Percentiles rank a stretch among this genome's conserved stretches.
phyloP scores from a whole-genome alignment of 352 stramenopile genomes.

The Pythium monospermum region DNA sequence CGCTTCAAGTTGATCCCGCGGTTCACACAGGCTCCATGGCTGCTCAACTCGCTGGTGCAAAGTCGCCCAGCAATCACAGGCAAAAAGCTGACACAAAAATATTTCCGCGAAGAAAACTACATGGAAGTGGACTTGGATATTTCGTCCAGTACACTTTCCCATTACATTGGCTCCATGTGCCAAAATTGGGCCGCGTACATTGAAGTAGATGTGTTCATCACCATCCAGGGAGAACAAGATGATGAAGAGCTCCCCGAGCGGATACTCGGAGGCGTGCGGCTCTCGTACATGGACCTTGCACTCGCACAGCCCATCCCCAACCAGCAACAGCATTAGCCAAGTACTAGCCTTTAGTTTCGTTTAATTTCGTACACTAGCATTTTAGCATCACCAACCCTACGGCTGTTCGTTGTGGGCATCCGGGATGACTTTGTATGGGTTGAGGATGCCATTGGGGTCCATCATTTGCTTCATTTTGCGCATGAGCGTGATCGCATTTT shows the following conservation, averaged over 20 bases:
- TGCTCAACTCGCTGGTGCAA: slow-evolving; percentile 75
- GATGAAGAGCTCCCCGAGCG: slow-evolving; percentile 77
- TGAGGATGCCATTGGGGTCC: slow-evolving; percentile 95
- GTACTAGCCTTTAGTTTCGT: no score
- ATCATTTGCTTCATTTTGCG: slow-evolving; percentile 91
- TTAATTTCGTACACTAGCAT: no score
- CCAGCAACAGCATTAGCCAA: no score
- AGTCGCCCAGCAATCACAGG: slow-evolving; percentile 82
- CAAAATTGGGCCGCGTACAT: slow-evolving; percentile 70
- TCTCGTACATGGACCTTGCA: slow-evolving; percentile 60
- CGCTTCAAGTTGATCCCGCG: slow-evolving; percentile 89
- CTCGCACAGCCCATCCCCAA: slow-evolving; percentile 35
- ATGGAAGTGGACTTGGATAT: slow-evolving; percentile 87
- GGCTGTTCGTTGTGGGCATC: not conserved
- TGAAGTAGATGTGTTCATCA: slow-evolving; percentile 77
- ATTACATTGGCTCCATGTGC: slow-evolving; percentile 76
- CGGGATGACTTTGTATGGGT: slow-evolving; percentile 93
- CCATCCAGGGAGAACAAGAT: slow-evolving; percentile 59
- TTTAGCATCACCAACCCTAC: no score
- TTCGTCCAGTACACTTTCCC: slow-evolving; percentile 63
- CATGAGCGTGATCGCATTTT: slow-evolving; percentile 88
- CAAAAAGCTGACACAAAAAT: slow-evolving; percentile 84
- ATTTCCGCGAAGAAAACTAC: slow-evolving; percentile 77
- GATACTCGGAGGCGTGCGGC: slow-evolving; percentile 50
- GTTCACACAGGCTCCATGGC: slow-evolving; percentile 77